These are phyloP conservation scores for Mortierella sp. DNA, from an alignment of 371 early-diverging fungal genomes.

Conservation along the genomic window DNA sequence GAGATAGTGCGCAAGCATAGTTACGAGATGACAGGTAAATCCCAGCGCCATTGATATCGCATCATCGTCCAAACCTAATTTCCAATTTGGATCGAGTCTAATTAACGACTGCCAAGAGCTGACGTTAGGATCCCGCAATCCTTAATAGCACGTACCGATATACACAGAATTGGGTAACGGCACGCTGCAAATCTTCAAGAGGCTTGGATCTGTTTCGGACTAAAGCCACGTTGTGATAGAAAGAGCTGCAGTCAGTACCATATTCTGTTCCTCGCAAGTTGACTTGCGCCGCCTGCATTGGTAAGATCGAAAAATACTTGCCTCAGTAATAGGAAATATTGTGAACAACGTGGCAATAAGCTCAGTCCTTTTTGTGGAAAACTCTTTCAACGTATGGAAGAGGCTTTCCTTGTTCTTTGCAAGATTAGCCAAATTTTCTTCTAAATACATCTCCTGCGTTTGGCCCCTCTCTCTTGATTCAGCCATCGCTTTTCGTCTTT, in stretches of 20 bases:
- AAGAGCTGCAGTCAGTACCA: background rate
- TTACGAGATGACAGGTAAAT: conserved; percentile 76
- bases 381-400: conserved; percentile 57
- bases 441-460: conserved; percentile 57
- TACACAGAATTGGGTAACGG: conserved; percentile 75
- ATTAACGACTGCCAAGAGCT: background rate
- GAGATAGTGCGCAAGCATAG: conserved; percentile 80
- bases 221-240: conserved; percentile 13
- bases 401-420: conserved; percentile 65
- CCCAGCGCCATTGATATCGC: conserved; percentile 82
- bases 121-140: background rate
- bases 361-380: conserved; percentile 63
- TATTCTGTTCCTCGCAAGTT: background rate
- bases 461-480: conserved; percentile 56
- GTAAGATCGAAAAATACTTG: background rate
- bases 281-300: background rate
- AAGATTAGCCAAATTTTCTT: conserved; percentile 59
- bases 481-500: conserved; percentile 35
- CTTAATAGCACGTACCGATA: conserved; percentile 43
- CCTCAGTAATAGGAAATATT: conserved; percentile 75
- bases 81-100: too few species aligned
- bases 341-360: conserved; percentile 70
- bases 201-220: conserved; percentile 65
- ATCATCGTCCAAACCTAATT: conserved; percentile 73
- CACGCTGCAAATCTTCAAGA: conserved; percentile 74